phyloP scores from a whole-genome alignment of 495 filamentous ascomycete species.

The Sordaria brevicollis region DNA sequence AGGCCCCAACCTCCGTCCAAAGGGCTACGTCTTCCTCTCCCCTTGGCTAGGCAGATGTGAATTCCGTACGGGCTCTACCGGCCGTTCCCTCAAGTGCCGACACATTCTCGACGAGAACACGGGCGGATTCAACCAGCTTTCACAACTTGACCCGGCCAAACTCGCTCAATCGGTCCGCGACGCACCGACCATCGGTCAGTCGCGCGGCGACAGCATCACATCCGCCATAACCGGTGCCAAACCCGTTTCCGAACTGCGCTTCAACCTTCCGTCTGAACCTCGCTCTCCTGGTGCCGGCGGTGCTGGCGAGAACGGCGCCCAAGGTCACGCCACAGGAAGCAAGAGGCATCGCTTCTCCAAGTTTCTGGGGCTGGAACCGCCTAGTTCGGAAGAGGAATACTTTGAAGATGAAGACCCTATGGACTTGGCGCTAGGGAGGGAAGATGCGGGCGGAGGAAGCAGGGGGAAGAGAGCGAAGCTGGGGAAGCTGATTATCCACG shows the following conservation, averaged over 20 bases:
- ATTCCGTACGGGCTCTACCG: conserved; percentile 64
- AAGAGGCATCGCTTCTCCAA: conserved; percentile 27
- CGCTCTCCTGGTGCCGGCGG: not conserved
- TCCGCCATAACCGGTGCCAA: conserved; percentile 26
- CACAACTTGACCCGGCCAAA: conserved; percentile 23
- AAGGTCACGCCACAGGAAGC: conserved; percentile 21
- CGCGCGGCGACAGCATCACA: conserved; percentile 15
- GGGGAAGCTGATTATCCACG: conserved; percentile 82
- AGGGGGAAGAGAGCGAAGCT: conserved; percentile 80
- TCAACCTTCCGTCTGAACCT: conserved; percentile 57
- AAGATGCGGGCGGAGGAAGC: conserved; percentile 71
- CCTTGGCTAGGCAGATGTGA: conserved; percentile 82
- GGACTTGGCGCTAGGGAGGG: conserved; percentile 64
- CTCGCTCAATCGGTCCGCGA: conserved; percentile 24
- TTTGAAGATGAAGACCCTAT: conserved; percentile 25
- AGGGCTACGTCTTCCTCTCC: conserved; percentile 58
- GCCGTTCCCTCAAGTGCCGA: conserved; percentile 66
- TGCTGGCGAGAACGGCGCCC: not conserved
- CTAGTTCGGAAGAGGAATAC: conserved; percentile 9
- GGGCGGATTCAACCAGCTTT: conserved; percentile 13
- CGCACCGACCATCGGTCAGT: conserved; percentile 20
- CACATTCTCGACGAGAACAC: conserved; percentile 45
- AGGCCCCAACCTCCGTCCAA: conserved; percentile 33
- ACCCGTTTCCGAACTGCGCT: conserved; percentile 74
- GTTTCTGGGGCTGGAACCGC: conserved; percentile 14